Percentiles rank a stretch among this genome's conserved stretches.
Evolutionary conservation across 352 stramenopile species (phyloP).

Genomic region (Globisporangium emineosum): DNA sequence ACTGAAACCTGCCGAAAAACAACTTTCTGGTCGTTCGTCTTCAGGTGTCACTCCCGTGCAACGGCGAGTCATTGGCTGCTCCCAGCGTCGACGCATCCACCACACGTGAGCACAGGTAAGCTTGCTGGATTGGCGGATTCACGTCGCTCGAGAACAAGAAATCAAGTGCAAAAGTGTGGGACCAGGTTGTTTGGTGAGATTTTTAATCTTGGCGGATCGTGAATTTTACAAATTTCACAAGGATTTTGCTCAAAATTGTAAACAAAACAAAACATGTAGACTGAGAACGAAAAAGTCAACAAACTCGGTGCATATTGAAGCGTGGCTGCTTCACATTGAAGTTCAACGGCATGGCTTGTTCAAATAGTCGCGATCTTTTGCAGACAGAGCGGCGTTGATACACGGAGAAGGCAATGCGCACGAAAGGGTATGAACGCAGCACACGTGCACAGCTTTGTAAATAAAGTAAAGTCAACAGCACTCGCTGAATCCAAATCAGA

Average conservation of each 20-base stretch:
- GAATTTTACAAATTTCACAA: too few relatives aligned
- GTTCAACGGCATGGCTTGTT: neutral
- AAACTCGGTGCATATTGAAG: neutral
- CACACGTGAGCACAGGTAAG: neutral
- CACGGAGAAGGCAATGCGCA: neutral
- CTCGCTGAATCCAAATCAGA: neutral
- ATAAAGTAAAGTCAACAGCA: neutral
- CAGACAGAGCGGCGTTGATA: neutral
- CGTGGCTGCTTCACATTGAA: neutral
- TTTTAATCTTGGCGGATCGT: neutral
- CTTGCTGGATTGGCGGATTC: too few relatives aligned
- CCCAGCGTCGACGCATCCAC: neutral
- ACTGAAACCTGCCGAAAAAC: neutral
- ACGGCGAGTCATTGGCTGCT: neutral
- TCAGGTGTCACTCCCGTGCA: neutral
- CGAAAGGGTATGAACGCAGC: neutral
- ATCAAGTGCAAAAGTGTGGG: neutral
- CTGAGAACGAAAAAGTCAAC: neutral
- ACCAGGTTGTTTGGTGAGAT: neutral
- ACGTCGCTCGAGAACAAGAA: neutral
- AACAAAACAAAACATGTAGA: neutral
- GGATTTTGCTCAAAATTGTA: neutral
- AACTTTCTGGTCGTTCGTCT: slow-evolving; percentile 2
- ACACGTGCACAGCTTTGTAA: too few relatives aligned
- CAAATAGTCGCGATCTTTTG: slow-evolving; percentile 1